Base-by-base conservation (phyloP, 164 flowering plant species). In the Liriodendron chinense region DNA sequence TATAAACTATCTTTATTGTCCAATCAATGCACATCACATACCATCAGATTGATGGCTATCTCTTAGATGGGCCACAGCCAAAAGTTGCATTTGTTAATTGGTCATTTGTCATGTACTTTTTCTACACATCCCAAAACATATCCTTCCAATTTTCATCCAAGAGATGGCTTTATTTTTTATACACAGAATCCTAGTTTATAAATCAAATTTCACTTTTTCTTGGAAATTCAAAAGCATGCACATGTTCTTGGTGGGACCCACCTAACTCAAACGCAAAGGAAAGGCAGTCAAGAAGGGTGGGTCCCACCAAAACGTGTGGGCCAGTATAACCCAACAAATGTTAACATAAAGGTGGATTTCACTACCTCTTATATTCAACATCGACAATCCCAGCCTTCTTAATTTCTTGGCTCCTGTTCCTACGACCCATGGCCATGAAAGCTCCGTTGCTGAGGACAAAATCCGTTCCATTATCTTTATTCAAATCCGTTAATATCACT, bases 281-380 rank as follows among this genome's bases (percentile, higher is more conserved):
- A 34, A 34, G 43, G 6, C 43, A 34, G 43, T 34, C 43, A 34
- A 34, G 43, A 34, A 34, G 43, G 43, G 43, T 34, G 7, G 43
- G 0, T 7, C 43, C 43, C 43, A 34, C 43, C 43, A 34, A 34
- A 34, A n/a, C n/a, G n/a, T n/a, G n/a, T n/a, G n/a, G n/a, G n/a
- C n/a, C n/a, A n/a, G n/a, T n/a, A n/a, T n/a, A n/a, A n/a, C n/a
- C n/a, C n/a, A n/a, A n/a, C n/a, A n/a, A n/a, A n/a, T 4, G 43
- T 34, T 34, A 34, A 34, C 7, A 34, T 34, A 34, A 34, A 34
- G 43, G 43, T 34, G 43, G 5, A 34, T 34, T 34, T 34, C 43
- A 34, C 59, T 43, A 93, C 99, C 98, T 91, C 83, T 87, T 89
- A 68, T 93, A 95, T 73, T 93, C 98, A 7, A 95, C 90, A 69